Conservation (phyloP, 2,329 filamentous ascomycete genomes). For the Ilyonectria robusta region DNA sequence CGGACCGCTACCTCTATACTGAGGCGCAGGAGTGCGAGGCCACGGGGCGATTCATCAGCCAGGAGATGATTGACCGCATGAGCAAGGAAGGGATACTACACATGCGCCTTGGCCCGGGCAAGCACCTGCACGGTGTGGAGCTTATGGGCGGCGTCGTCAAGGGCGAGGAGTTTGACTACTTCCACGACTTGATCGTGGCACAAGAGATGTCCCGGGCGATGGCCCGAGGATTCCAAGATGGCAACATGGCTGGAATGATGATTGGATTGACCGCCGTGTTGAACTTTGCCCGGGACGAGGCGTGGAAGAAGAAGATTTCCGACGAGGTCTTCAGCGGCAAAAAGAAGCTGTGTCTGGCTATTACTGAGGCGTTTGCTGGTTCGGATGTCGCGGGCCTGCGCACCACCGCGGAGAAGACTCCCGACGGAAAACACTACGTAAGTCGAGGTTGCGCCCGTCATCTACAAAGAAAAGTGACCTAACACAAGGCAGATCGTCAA, state of each 20-base stretch:
- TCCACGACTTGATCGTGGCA: constrained; percentile 83
- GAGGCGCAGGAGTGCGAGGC: constrained; percentile 84
- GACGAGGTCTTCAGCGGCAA: constrained; percentile 82
- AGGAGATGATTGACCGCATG: constrained; percentile 84
- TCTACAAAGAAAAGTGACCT: neutral
- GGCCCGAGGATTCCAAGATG: constrained; percentile 86
- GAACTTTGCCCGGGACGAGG: constrained; percentile 80
- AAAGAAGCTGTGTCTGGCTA: constrained; percentile 91
- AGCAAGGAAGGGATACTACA: constrained; percentile 80
- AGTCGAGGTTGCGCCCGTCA: constrained; percentile 49
- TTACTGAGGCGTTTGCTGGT: constrained; percentile 91
- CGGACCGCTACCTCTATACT: constrained; percentile 77
- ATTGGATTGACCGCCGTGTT: constrained; percentile 85
- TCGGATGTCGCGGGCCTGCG: constrained; percentile 83
- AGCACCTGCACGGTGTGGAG: constrained; percentile 80
- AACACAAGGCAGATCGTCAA: constrained; percentile 65
- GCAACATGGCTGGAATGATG: constrained; percentile 88
- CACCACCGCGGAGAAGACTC: constrained; percentile 83
- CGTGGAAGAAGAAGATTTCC: constrained; percentile 76
- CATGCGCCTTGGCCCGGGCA: constrained; percentile 87
- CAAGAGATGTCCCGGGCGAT: constrained; percentile 82
- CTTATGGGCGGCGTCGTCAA: constrained; percentile 79
- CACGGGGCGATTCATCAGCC: constrained; percentile 78
- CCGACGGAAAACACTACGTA: constrained; percentile 81
- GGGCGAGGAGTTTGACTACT: constrained; percentile 88